These are phyloP conservation scores for Barbarea vulgaris DNA, from an alignment of 345 rosid species.

Conservation along the genomic window DNA sequence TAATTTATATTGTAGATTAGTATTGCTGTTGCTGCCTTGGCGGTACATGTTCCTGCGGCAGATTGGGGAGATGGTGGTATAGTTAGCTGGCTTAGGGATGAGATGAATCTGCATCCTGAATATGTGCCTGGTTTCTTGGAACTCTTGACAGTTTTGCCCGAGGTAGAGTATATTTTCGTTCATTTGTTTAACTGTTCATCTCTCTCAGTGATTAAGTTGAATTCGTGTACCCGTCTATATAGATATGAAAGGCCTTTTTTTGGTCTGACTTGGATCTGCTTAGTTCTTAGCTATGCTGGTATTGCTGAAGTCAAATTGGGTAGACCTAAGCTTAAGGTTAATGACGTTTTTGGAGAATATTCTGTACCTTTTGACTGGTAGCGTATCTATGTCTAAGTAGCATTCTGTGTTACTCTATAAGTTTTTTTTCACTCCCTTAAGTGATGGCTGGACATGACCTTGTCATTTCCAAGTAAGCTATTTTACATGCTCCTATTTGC, in stretches of 20 bases:
- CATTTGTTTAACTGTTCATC: constrained; percentile 19
- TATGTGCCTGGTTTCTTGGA: constrained; percentile 96
- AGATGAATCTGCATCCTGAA: constrained; percentile 94
- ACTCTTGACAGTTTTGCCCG: constrained; percentile 92
- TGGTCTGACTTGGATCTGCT: constrained; percentile 14
- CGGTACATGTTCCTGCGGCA: constrained; percentile 94
- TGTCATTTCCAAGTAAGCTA: constrained; percentile 4
- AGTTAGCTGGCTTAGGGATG: constrained; percentile 86
- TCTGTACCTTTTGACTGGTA: background rate
- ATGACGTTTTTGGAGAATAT: background rate
- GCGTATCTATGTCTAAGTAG: background rate
- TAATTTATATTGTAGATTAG: constrained; percentile 74
- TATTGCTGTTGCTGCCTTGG: constrained; percentile 98
- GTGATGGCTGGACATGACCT: constrained; percentile 7
- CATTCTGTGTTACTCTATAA: background rate
- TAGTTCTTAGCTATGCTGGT: constrained; percentile 10
- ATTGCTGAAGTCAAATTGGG: constrained; percentile 14
- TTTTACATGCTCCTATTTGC: background rate
- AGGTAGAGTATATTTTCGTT: constrained; percentile 54
- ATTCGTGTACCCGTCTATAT: background rate
- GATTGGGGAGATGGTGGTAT: constrained; percentile 99
- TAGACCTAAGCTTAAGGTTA: constrained; percentile 21
- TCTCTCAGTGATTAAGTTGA: background rate
- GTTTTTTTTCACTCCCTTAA: constrained; percentile 1
- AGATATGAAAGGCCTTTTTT: constrained; percentile 28